Evolutionary conservation across 129 eudicot genomes (phyloP).

Genomic region (Kitagawia praeruptora): DNA sequence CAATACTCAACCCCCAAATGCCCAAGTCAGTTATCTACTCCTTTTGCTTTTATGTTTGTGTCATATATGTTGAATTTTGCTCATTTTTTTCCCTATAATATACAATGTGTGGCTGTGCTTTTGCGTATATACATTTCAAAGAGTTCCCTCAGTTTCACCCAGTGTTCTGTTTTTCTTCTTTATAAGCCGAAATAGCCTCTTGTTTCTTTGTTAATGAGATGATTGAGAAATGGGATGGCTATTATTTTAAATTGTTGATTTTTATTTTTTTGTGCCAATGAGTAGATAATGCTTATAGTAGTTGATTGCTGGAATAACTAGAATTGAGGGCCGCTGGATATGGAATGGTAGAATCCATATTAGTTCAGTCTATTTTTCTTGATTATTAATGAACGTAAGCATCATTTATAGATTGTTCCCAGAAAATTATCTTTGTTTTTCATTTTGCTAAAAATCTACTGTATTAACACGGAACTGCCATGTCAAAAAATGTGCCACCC

Average conservation of each 20-base stretch:
- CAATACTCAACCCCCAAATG: constrained; percentile 36
- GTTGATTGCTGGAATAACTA: not conserved
- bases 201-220: not conserved
- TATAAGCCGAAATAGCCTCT: not conserved
- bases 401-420: not conserved
- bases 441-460: not conserved
- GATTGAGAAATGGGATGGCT: not conserved
- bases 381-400: not conserved
- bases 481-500: not conserved
- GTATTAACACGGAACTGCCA: not conserved
- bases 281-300: not conserved
- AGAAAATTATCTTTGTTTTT: too few relatives aligned
- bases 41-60: too few relatives aligned
- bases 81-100: too few relatives aligned
- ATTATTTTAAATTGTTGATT: too few relatives aligned
- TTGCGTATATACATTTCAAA: too few relatives aligned
- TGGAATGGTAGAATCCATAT: not conserved
- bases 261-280: not conserved
- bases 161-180: not conserved
- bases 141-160: not conserved
- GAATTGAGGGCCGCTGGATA: not conserved
- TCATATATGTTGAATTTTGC: too few relatives aligned
- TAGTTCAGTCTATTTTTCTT: not conserved
- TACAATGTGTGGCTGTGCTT: too few relatives aligned
- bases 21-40: constrained; percentile 49